Evolutionary conservation across 2,329 filamentous ascomycete species (phyloP).

Genomic region (Scedosporium apiospermum): DNA sequence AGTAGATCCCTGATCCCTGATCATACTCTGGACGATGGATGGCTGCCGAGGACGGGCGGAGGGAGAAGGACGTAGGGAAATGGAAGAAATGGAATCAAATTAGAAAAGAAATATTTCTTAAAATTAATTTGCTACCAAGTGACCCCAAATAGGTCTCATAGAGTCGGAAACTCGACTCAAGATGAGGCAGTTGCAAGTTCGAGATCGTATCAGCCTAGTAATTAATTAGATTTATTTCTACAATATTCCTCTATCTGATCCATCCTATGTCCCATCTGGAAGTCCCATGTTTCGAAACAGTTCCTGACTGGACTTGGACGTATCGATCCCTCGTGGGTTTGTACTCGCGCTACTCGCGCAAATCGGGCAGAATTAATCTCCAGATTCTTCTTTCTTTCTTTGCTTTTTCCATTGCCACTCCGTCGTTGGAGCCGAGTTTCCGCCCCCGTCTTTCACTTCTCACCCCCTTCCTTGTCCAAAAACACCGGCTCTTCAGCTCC

Average conservation of each 20-base stretch:
- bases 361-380: background rate
- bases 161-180: too few relatives aligned
- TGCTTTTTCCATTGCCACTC: background rate
- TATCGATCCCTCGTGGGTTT: background rate
- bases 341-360: background rate
- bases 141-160: too few relatives aligned
- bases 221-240: too few relatives aligned
- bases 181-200: too few relatives aligned
- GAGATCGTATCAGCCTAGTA: too few relatives aligned
- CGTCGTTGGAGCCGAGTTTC: background rate
- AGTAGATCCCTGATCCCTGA: background rate
- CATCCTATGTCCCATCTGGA: too few relatives aligned
- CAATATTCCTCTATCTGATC: too few relatives aligned
- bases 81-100: too few relatives aligned
- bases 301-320: too few relatives aligned
- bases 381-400: background rate
- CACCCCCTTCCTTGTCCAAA: background rate
- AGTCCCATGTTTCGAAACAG: too few relatives aligned
- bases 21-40: background rate
- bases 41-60: background rate
- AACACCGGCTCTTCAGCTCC: background rate
- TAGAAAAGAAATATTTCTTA: too few relatives aligned
- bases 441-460: background rate
- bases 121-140: too few relatives aligned
- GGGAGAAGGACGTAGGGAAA: background rate